Evolutionary conservation across 176 grass and related monocot genomes (phyloP).

Genomic region (Zoysia pacifica): DNA sequence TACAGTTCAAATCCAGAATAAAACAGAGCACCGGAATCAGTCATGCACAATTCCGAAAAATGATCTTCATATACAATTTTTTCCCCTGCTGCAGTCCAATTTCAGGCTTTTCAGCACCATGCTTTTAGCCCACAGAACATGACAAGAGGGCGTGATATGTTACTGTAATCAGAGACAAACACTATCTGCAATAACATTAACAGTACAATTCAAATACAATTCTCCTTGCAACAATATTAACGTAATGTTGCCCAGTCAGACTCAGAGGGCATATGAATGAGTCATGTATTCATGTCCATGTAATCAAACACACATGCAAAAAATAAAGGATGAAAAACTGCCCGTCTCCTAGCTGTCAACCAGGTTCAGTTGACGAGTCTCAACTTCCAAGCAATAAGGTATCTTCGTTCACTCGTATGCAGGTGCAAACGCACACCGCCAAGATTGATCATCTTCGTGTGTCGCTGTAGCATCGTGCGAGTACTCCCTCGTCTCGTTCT

Average conservation of each 20-base stretch:
- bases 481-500: conserved; percentile 36
- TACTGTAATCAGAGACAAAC: no score
- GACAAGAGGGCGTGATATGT: background rate
- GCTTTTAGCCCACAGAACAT: background rate
- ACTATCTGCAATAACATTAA: background rate
- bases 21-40: no score
- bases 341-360: conserved; percentile 36
- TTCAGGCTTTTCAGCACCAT: no score
- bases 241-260: background rate
- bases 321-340: background rate
- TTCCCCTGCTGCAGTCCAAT: no score
- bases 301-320: conserved; percentile 20
- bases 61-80: no score
- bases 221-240: background rate
- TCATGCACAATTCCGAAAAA: no score
- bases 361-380: conserved; percentile 46
- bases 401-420: conserved; percentile 52
- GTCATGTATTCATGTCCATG: background rate
- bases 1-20: no score
- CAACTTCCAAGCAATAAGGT: conserved; percentile 1
- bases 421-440: conserved; percentile 74
- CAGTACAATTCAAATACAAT: conserved; percentile 27
- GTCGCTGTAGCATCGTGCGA: background rate
- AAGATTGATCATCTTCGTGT: conserved; percentile 73
- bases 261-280: conserved; percentile 12